Base-by-base conservation (phyloP, 768 basidiomycete genomes). In the Mycena metata region DNA sequence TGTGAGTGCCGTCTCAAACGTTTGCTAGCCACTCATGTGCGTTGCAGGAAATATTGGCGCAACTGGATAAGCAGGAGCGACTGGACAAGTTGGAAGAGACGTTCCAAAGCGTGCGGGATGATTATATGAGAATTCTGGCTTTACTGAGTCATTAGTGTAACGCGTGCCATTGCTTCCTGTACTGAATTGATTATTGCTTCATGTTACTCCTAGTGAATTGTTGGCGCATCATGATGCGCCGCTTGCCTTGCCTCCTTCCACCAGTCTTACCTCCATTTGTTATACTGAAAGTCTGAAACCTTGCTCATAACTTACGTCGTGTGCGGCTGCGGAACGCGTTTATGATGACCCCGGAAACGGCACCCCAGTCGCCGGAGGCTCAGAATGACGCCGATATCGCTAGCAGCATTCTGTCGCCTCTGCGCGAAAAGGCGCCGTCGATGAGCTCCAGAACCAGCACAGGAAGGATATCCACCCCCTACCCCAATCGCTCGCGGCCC, bases 11-110 rank as follows among this genome's bases (percentile, higher is more conserved):
- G 63, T 55, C 30, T 61, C 39, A 50, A 30, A 57, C 19, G 50
- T n/a, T 55, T 45, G 3, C 17, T 54, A 35, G 19, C 67, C 15
- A 47, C 47, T 39, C 39, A 30, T n/a, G 41, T 57, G 30, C 50
- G 62, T 42, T 58, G 23, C 75, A 96, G 95, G 95, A 96, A 83
- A 87, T 93, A 58, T 86, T 99, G 50, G 89, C 89, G 59, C 96
- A 96, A 75, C 82, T 98, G 65, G 94, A 96, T 65, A 91, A 93
- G 70, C 84, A 91, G 60, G 97, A 98, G 75, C 86, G 96, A 30
- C 85, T 94, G 60, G 90, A 94, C 66, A 97, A 96, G 77, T 82
- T 99, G 49, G 92, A 96, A 79, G 95, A 96, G 81, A 99, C 97
- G 7, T 99, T 94, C 81, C 90, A 92, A 74, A 90, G 84, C 66